Conservation (phyloP, 306 rosid genomes). For the Cercis canadensis region DNA sequence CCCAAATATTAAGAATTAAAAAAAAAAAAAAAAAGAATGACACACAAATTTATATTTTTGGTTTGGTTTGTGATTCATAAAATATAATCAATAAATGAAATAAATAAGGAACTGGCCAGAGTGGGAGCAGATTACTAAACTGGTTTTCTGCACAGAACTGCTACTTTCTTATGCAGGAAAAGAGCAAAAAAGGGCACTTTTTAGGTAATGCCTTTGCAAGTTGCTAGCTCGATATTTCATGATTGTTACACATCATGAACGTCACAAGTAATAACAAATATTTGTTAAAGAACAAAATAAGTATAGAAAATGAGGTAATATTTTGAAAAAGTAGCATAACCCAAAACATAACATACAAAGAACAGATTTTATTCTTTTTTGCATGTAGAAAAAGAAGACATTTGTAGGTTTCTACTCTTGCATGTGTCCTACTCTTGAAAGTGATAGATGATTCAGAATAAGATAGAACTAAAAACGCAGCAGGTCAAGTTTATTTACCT, state of each 20-base stretch:
- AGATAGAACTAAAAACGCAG: slow-evolving; percentile 54
- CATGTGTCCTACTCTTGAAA: slow-evolving; percentile 56
- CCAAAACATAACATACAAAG: too few species aligned
- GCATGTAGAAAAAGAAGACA: slow-evolving; percentile 74
- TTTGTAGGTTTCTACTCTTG: slow-evolving; percentile 58
- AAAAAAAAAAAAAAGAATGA: too few species aligned
- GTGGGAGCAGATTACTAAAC: neutral
- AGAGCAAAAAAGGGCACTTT: neutral
- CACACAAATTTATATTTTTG: too few species aligned
- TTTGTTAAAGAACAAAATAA: neutral
- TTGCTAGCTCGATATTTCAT: slow-evolving; percentile 31
- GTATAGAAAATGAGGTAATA: too few species aligned
- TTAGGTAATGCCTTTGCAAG: slow-evolving; percentile 23
- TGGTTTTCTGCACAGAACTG: neutral
- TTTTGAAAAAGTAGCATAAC: too few species aligned
- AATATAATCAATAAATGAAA: neutral
- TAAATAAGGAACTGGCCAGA: slow-evolving; percentile 18
- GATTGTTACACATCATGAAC: slow-evolving; percentile 34
- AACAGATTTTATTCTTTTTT: slow-evolving; percentile 48
- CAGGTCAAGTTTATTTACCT: slow-evolving; percentile 54
- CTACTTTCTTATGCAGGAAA: too few species aligned
- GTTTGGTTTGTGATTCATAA: too few species aligned
- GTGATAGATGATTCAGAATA: slow-evolving; percentile 62
- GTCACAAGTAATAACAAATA: slow-evolving; percentile 20
- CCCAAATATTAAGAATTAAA: neutral